phyloP scores from a whole-genome alignment of 164 flowering plant genomes.

The Akebia trifoliata region DNA sequence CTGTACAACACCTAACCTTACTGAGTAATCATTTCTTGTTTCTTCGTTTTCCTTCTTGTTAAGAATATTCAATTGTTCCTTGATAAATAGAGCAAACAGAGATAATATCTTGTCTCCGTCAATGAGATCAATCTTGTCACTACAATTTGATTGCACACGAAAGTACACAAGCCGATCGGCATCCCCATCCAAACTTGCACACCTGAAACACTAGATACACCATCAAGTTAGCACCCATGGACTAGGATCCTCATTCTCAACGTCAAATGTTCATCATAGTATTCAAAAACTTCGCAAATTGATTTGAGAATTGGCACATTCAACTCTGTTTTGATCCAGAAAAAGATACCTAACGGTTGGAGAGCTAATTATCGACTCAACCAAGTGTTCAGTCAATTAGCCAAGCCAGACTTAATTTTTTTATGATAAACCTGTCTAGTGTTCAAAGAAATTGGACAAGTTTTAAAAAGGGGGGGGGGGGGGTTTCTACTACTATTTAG shows the following conservation, averaged over 20 bases:
- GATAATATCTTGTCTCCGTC: slow-evolving; percentile 97
- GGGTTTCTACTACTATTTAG: too few relatives aligned
- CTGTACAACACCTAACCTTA: slow-evolving; percentile 71
- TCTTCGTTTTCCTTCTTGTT: slow-evolving; percentile 19
- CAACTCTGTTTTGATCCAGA: slow-evolving; percentile 7
- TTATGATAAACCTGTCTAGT: too few relatives aligned
- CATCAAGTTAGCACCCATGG: slow-evolving; percentile 18
- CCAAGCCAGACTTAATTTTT: neutral
- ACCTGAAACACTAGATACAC: slow-evolving; percentile 64
- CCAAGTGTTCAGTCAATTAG: neutral
- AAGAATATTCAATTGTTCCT: slow-evolving; percentile 62
- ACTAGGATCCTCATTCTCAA: neutral
- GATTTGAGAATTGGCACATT: neutral
- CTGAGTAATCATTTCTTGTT: slow-evolving; percentile 17
- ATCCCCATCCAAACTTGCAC: slow-evolving; percentile 99
- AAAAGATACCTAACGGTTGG: neutral
- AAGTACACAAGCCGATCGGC: slow-evolving; percentile 95
- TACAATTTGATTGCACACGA: slow-evolving; percentile 28
- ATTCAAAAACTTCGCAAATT: neutral
- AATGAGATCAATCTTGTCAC: slow-evolving; percentile 58
- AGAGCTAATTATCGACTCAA: neutral
- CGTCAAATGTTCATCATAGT: neutral
- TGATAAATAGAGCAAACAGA: slow-evolving; percentile 74
- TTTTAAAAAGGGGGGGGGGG: too few relatives aligned
- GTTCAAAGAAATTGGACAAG: too few relatives aligned